Evolutionary conservation across 257 asterid species (phyloP), one percentile per base, ranked within the genome.

Genomic region (Hygrophila difformis): DNA sequence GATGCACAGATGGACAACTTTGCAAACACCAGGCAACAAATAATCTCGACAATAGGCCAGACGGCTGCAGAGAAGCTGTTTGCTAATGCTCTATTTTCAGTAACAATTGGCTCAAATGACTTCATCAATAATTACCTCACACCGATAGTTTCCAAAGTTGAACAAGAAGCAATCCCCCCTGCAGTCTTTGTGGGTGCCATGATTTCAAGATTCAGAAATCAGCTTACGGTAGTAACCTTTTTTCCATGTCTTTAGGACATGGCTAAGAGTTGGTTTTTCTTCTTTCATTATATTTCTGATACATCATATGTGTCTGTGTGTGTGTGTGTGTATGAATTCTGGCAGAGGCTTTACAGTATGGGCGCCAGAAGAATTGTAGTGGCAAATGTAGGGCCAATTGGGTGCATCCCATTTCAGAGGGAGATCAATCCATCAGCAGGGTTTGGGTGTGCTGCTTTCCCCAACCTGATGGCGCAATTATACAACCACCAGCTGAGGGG

Each of bases 91-190:
- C 31, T 89, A 2, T 84, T 89, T 66, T 89, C 97, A 35, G 35
- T 89, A 43, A 77, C 94, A 4, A 17, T 89, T 4, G 96, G 96
- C 9, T 79, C 97, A 47, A 84, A 89, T 47, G 97, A 89, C 64
- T 85, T 89, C 39, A 84, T 89, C 35, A 89, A 89, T 68, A 89
- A 89, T 34, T 89, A 89, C 44, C 79, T 89, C 11, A 66, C 85
- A 7, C 97, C 96, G 1, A 84, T 89, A 0, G 44, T 89, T 24
- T 82, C 96, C 0, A 42, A 57, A 47, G 93, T 93, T 15, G 81
- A 73, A 41, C 75, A 96, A 82, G 69, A 82, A 3, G 15, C 66
- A 0, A 59, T 82, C 53, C 69, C 53, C 14, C 93, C 94, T 16
- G 59, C 63, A 47, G 42, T 51, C 7, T 85, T 81, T 18, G 87